Conservation (phyloP, 2,329 filamentous ascomycete species). For the Davidsoniella virescens region DNA sequence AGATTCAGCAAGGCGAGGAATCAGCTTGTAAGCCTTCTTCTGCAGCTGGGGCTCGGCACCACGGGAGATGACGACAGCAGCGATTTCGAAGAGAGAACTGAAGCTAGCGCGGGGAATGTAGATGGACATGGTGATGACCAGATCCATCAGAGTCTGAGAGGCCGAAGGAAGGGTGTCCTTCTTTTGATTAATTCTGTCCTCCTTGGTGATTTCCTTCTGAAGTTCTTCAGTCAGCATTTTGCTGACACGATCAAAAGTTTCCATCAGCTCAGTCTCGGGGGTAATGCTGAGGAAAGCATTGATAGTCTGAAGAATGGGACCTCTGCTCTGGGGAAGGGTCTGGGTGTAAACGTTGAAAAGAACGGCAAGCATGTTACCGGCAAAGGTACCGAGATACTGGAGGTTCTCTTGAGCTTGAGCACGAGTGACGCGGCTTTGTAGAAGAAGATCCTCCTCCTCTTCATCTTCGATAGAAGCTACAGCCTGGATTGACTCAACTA, state of each 20-base stretch:
- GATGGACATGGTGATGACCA: slow-evolving; percentile 88
- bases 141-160: slow-evolving; percentile 87
- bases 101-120: slow-evolving; percentile 85
- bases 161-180: slow-evolving; percentile 68
- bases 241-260: slow-evolving; percentile 78
- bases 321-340: slow-evolving; percentile 81
- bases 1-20: slow-evolving; percentile 75
- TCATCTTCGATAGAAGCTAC: slow-evolving; percentile 51
- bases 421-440: slow-evolving; percentile 65
- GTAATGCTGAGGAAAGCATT: slow-evolving; percentile 89
- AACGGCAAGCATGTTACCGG: slow-evolving; percentile 82
- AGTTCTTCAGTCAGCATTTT: slow-evolving; percentile 66
- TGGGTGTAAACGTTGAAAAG: slow-evolving; percentile 99
- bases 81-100: slow-evolving; percentile 69
- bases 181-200: slow-evolving; percentile 47
- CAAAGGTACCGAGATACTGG: slow-evolving; percentile 59
- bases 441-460: slow-evolving; percentile 53
- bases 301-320: slow-evolving; percentile 82
- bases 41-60: slow-evolving; percentile 79
- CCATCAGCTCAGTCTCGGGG: slow-evolving; percentile 58
- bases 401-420: slow-evolving; percentile 63
- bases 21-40: slow-evolving; percentile 98
- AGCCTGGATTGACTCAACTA: slow-evolving; percentile 84
- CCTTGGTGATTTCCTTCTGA: slow-evolving; percentile 31
- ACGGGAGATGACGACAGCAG: slow-evolving; percentile 64